These are phyloP conservation scores for Ceratocystis albifundus DNA, from an alignment of 2,329 filamentous ascomycete genomes.

Conservation along the genomic window DNA sequence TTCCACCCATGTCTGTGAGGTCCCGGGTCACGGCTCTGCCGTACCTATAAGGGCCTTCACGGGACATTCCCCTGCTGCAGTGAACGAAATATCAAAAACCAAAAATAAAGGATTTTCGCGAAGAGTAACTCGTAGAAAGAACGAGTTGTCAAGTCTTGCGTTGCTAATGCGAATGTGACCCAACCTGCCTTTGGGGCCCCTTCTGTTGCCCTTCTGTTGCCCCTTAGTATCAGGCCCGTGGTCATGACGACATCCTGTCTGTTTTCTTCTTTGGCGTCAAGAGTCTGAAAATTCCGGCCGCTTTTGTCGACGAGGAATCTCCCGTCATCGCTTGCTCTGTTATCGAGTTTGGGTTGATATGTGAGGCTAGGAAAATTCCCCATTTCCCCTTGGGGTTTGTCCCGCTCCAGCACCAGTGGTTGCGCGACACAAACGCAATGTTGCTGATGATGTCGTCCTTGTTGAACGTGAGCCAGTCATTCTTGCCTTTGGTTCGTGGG, in stretches of 20 bases:
- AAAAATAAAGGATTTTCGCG: too few species aligned
- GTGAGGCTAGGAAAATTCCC: constrained; percentile 43
- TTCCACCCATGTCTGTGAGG: too few species aligned
- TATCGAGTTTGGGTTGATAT: constrained; percentile 38
- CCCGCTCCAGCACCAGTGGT: constrained; percentile 48
- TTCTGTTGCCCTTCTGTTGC: too few species aligned
- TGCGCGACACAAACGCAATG: constrained; percentile 41
- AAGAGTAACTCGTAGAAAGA: too few species aligned
- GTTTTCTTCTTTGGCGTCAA: constrained; percentile 19
- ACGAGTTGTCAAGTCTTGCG: too few species aligned
- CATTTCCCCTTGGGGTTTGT: constrained; percentile 42
- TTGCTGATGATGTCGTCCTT: constrained; percentile 57
- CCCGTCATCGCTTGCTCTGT: constrained; percentile 27
- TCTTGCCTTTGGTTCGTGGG: constrained; percentile 31
- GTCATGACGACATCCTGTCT: constrained; percentile 12
- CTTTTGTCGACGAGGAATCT: constrained; percentile 4
- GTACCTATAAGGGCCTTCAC: too few species aligned
- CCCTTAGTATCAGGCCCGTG: too few species aligned
- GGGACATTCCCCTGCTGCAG: too few species aligned
- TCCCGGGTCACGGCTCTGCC: too few species aligned
- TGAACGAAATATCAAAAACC: too few species aligned
- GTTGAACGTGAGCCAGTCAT: constrained; percentile 49
- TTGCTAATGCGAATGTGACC: too few species aligned
- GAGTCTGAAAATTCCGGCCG: constrained; percentile 13
- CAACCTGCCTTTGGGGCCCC: too few species aligned